Evolutionary conservation across 306 rosid genomes (phyloP).

Genomic region (Erythrophleum fordii): DNA sequence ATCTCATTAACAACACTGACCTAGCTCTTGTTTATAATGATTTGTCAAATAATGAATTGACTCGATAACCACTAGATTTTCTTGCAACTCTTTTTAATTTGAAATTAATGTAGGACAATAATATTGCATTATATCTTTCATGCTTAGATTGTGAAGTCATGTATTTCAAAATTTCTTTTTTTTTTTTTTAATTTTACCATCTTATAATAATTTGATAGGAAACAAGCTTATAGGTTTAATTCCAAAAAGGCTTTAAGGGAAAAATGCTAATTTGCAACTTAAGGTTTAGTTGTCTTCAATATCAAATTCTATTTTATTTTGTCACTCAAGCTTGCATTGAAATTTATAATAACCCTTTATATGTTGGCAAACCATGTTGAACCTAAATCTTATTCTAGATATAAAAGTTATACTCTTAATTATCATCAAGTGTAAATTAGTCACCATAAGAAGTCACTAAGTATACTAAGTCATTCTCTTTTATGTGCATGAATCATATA

Average conservation of each 20-base stretch:
- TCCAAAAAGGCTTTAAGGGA: slow-evolving; percentile 16
- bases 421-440: too few species aligned
- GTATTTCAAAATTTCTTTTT: not conserved
- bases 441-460: too few species aligned
- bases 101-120: slow-evolving; percentile 42
- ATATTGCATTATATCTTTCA: not conserved
- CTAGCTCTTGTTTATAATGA: slow-evolving; percentile 24
- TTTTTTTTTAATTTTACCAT: not conserved
- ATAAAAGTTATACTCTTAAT: too few species aligned
- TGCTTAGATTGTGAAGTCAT: not conserved
- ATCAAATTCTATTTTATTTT: not conserved
- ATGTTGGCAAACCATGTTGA: too few species aligned
- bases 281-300: not conserved
- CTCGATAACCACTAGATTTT: not conserved
- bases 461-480: too few species aligned
- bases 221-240: slow-evolving; percentile 44
- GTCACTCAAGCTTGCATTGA: not conserved
- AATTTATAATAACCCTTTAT: too few species aligned
- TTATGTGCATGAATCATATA: too few species aligned
- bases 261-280: not conserved
- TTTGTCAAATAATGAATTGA: not conserved
- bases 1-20: not conserved
- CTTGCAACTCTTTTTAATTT: not conserved
- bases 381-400: too few species aligned
- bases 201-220: slow-evolving; percentile 19